These are phyloP conservation scores for Fagopyrum esculentum DNA, from an alignment of 148 eudicot species.

Conservation along the genomic window DNA sequence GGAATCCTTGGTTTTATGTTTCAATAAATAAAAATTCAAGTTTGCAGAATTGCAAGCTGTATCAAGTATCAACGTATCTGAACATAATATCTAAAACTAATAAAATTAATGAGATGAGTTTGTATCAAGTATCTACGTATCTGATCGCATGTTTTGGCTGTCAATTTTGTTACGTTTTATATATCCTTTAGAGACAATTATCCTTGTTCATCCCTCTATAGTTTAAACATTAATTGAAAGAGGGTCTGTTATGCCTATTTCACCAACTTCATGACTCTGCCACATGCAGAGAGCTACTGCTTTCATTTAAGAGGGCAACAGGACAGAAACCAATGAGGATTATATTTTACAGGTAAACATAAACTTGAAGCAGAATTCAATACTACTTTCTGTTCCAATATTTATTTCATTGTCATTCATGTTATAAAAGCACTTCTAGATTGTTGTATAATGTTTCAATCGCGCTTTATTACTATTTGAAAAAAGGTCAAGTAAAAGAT, in stretches of 20 bases:
- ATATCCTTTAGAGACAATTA: neutral
- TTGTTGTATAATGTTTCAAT: neutral
- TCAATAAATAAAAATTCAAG: no score
- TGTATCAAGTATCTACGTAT: no score
- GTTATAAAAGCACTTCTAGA: neutral
- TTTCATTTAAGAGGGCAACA: constrained; percentile 47
- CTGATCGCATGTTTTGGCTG: neutral
- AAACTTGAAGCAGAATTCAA: neutral
- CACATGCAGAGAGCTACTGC: constrained; percentile 40
- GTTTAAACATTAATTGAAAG: neutral
- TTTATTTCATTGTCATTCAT: neutral
- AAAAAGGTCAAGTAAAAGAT: no score
- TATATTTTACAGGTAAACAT: constrained; percentile 39
- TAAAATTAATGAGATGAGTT: no score
- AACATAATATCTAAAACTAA: no score
- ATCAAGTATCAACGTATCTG: no score
- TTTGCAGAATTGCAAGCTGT: no score
- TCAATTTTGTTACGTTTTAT: neutral
- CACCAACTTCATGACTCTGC: neutral
- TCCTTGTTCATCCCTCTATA: neutral
- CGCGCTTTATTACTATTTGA: no score
- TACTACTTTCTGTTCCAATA: neutral
- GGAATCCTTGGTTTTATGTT: no score
- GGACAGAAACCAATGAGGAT: constrained; percentile 48
- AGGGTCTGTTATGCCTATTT: neutral